Percentiles rank a stretch among this genome's conserved stretches.
phyloP scores from a whole-genome alignment of 73 alveolate species.

The Paramecium sonneborni region DNA sequence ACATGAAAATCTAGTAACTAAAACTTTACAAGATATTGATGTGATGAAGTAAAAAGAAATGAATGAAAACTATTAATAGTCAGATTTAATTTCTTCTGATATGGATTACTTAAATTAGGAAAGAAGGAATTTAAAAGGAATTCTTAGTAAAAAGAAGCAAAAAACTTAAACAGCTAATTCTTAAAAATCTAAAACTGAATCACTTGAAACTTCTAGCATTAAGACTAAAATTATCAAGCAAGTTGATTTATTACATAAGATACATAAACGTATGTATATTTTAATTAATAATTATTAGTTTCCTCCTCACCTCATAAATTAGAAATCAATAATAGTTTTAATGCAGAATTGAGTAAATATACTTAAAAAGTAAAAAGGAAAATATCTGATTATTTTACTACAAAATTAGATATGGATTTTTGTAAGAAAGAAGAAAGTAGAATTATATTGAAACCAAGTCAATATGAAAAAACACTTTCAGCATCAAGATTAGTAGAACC shows the following conservation, averaged over 20 bases:
- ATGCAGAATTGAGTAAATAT: not conserved
- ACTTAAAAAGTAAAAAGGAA: not conserved
- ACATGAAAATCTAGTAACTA: not conserved
- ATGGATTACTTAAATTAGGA: constrained; percentile 4
- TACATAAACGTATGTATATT: not conserved
- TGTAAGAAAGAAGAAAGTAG: not conserved
- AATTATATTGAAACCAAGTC: not conserved
- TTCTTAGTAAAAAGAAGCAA: not conserved
- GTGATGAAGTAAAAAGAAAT: not conserved
- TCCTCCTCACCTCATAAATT: not conserved
- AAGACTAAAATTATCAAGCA: not conserved
- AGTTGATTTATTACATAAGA: not conserved
- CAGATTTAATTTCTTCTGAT: not conserved
- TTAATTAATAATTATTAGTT: not conserved
- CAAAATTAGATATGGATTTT: constrained; percentile 1
- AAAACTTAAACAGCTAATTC: not conserved
- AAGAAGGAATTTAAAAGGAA: not conserved
- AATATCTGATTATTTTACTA: constrained; percentile 11
- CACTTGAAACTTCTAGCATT: not conserved
- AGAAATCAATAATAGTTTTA: not conserved
- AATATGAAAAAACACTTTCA: not conserved
- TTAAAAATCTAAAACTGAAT: not conserved
- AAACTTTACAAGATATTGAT: constrained; percentile 35
- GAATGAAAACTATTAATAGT: not conserved
- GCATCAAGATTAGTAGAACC: not conserved